A percentile compares a stretch with the other conserved stretches of the same genome.
Conservation (phyloP, 1,139 yeast species). For the Geotrichum australiense region DNA sequence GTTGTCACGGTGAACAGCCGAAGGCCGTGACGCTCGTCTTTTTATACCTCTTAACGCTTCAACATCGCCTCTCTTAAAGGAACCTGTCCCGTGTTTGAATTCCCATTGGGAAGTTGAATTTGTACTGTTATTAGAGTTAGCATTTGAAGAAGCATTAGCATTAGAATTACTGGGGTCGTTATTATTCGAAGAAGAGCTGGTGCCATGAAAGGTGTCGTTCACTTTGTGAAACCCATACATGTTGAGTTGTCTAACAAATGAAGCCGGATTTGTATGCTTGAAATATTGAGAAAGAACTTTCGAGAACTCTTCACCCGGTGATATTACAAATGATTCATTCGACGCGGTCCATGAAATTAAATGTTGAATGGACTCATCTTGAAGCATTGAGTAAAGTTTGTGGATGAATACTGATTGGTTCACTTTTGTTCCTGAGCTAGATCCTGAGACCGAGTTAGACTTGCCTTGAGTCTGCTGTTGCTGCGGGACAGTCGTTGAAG, state of each 20-base stretch:
- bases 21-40: slow-evolving; percentile 45
- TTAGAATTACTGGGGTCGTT: not conserved
- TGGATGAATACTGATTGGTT: slow-evolving; percentile 53
- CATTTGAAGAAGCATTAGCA: slow-evolving; percentile 18
- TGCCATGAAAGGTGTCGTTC: slow-evolving; percentile 29
- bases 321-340: slow-evolving; percentile 40
- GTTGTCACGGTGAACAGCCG: slow-evolving; percentile 29
- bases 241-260: slow-evolving; percentile 90
- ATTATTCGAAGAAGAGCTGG: slow-evolving; percentile 19
- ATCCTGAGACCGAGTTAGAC: slow-evolving; percentile 7
- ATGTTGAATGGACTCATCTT: slow-evolving; percentile 43
- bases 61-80: slow-evolving; percentile 67
- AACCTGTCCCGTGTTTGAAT: slow-evolving; percentile 63
- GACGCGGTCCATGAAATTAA: slow-evolving; percentile 76
- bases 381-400: slow-evolving; percentile 54
- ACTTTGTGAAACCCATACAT: slow-evolving; percentile 97
- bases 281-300: slow-evolving; percentile 79
- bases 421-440: slow-evolving; percentile 24
- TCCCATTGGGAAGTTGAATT: slow-evolving; percentile 53
- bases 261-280: slow-evolving; percentile 90
- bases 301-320: slow-evolving; percentile 40
- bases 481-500: slow-evolving; percentile 2
- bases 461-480: not conserved
- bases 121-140: slow-evolving; percentile 15
- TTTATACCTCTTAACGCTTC: slow-evolving; percentile 58